Base-by-base conservation (phyloP, 371 early-diverging fungal species). In the Apophysomyces trapeziformis region DNA sequence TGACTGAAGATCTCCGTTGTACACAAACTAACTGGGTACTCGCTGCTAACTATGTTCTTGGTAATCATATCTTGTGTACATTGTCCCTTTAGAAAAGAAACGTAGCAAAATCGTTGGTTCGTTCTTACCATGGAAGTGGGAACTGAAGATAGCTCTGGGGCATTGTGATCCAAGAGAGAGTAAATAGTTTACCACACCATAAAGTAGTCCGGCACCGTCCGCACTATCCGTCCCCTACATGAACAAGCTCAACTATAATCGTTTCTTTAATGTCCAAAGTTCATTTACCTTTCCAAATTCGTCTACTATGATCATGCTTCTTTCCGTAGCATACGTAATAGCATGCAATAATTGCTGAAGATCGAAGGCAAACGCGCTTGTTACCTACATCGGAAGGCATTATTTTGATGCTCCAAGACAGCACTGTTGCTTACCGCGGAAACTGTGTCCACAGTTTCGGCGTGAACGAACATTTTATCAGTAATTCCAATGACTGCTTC, bases 391-490 rank as follows among this genome's bases (percentile, higher is more conserved):
- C 13, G 32, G 5, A 45, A 35, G 32, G 1, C 0, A 26, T 26
- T 26, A 26, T 26, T 1, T 26, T 26, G 32, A 26, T 26, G 32
- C 32, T 26, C 32, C 32, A 26, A 26, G 32, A 26, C 32, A 26
- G 32, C 2, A 26, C 32, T 26, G 32, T 26, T 41, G 43, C 18
- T 44, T 68, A 76, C 84, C 69, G 71, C 72, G 0, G 86, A 82
- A 4, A 85, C 79, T 0, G 86, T 85, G 60, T 89, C 89, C 32
- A 75, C 69, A 5, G 88, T 86, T 50, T 86, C 86, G 16, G 85
- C 64, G 61, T 99, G 85, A 12, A 96, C 87, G 70, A 93, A 94
- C n/a, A 99, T 85, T 58, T 87, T 87, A 69, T 99, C 96, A 0
- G 95, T 92, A 0, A 99, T 77, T 0, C 97, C 96, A 58, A 99